Evolutionary conservation across 2,329 filamentous ascomycete species (phyloP).

Genomic region (Fusarium torreyae): DNA sequence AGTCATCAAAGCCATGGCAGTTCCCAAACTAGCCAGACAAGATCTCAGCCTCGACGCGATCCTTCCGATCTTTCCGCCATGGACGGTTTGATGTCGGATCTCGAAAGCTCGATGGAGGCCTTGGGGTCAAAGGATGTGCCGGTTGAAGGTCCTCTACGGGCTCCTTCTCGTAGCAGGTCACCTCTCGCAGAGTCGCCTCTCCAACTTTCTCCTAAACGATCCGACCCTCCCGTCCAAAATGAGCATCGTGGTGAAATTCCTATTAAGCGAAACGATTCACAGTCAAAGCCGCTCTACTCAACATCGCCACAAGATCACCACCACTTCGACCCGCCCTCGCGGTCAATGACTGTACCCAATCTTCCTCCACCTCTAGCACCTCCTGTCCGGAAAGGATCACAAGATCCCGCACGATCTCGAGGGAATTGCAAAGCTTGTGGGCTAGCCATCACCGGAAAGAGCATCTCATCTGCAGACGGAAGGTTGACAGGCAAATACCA

Average conservation of each 20-base stretch:
- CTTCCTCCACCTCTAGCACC: slow-evolving; percentile 29
- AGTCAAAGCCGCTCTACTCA: slow-evolving; percentile 35
- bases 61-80: slow-evolving; percentile 63
- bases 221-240: slow-evolving; percentile 45
- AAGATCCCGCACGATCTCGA: slow-evolving; percentile 66
- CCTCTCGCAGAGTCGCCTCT: slow-evolving; percentile 51
- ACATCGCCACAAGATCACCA: slow-evolving; percentile 38
- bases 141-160: slow-evolving; percentile 54
- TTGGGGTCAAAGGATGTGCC: slow-evolving; percentile 51
- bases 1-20: slow-evolving; percentile 73
- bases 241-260: slow-evolving; percentile 35
- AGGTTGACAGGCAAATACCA: slow-evolving; percentile 94
- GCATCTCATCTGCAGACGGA: slow-evolving; percentile 92
- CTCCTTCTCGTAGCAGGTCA: slow-evolving; percentile 44
- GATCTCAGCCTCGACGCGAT: slow-evolving; percentile 55
- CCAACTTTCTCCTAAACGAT: slow-evolving; percentile 44
- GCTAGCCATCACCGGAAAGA: slow-evolving; percentile 86
- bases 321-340: slow-evolving; percentile 27
- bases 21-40: slow-evolving; percentile 66
- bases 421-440: slow-evolving; percentile 89
- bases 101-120: slow-evolving; percentile 66
- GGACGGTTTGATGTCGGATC: slow-evolving; percentile 69
- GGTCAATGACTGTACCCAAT: slow-evolving; percentile 20
- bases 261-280: slow-evolving; percentile 29
- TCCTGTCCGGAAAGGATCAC: slow-evolving; percentile 55